These are phyloP conservation scores for Wallacemonas collosoma DNA, from an alignment of 208 protist genomes.

Conservation along the genomic window DNA sequence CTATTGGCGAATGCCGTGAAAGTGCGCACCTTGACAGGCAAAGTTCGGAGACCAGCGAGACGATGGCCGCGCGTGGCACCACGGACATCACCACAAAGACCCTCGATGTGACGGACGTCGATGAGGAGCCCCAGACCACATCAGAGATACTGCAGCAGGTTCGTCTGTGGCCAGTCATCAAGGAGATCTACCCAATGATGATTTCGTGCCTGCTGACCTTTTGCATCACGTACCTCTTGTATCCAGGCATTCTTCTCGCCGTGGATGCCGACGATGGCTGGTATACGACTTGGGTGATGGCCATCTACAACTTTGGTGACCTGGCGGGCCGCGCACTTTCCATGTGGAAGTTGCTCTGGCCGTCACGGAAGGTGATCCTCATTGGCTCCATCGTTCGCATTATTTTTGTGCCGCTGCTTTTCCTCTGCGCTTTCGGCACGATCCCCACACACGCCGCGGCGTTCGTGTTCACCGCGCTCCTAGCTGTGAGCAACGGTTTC, in stretches of 20 bases:
- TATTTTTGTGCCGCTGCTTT: constrained; percentile 67
- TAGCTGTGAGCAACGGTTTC: constrained; percentile 81
- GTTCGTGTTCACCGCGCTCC: constrained; percentile 55
- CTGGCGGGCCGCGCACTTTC: constrained; percentile 48
- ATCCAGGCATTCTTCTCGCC: constrained; percentile 69
- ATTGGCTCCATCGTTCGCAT: constrained; percentile 46
- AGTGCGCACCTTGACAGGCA: not conserved
- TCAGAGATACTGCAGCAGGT: constrained; percentile 67
- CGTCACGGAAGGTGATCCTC: constrained; percentile 36
- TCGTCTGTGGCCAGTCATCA: constrained; percentile 62
- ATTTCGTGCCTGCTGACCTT: constrained; percentile 70
- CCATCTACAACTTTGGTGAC: constrained; percentile 73
- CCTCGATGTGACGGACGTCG: constrained; percentile 4
- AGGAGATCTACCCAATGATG: constrained; percentile 80
- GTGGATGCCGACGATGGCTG: constrained; percentile 54
- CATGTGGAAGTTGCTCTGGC: constrained; percentile 55
- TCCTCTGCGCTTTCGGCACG: constrained; percentile 61
- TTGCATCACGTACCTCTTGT: constrained; percentile 69
- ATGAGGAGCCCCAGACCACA: constrained; percentile 38
- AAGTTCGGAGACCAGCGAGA: not conserved
- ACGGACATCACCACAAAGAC: not conserved
- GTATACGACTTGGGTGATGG: constrained; percentile 78
- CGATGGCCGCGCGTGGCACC: not conserved
- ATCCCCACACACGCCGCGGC: constrained; percentile 53
- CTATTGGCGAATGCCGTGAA: constrained; percentile 15